Percentiles rank a stretch among this genome's conserved stretches.
phyloP scores from a whole-genome alignment of 2,329 filamentous ascomycete genomes.

The Aspergillus hortae region DNA sequence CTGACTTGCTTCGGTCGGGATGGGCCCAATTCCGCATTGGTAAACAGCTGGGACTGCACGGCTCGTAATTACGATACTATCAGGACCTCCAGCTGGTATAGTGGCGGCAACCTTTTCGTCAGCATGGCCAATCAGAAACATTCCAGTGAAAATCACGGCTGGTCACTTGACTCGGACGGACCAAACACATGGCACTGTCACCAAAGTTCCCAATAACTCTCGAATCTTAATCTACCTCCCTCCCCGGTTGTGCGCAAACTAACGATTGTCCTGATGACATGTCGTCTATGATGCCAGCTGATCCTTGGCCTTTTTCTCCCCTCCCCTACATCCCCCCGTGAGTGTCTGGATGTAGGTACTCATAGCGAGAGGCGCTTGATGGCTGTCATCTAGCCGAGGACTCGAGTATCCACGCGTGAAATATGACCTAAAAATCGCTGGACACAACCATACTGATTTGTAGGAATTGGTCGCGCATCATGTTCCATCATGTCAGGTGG shows the following conservation, averaged over 20 bases:
- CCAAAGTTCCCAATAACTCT: constrained; percentile 1
- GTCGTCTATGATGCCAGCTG: background rate
- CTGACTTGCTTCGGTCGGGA: too few species aligned
- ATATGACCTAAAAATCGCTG: too few species aligned
- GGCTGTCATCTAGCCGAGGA: too few species aligned
- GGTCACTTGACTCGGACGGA: constrained; percentile 35
- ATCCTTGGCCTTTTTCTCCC: too few species aligned
- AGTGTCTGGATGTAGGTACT: too few species aligned
- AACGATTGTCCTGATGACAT: background rate
- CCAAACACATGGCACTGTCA: constrained; percentile 18
- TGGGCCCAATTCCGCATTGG: too few species aligned
- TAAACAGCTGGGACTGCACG: background rate
- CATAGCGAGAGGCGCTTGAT: too few species aligned
- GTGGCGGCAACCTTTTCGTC: constrained; percentile 3
- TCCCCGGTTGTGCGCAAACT: background rate
- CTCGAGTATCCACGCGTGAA: too few species aligned
- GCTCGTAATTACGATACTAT: constrained; percentile 13
- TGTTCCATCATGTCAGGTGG: too few species aligned
- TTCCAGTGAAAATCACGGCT: constrained; percentile 34
- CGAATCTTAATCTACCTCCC: background rate
- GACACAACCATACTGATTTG: too few species aligned
- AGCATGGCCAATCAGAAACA: constrained; percentile 22
- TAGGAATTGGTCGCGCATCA: too few species aligned
- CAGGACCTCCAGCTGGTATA: background rate
- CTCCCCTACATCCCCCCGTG: too few species aligned